A percentile compares a stretch with the other conserved stretches of the same genome.
phyloP scores from a whole-genome alignment of 2,329 filamentous ascomycete genomes.

The Bipolaris bicolor region DNA sequence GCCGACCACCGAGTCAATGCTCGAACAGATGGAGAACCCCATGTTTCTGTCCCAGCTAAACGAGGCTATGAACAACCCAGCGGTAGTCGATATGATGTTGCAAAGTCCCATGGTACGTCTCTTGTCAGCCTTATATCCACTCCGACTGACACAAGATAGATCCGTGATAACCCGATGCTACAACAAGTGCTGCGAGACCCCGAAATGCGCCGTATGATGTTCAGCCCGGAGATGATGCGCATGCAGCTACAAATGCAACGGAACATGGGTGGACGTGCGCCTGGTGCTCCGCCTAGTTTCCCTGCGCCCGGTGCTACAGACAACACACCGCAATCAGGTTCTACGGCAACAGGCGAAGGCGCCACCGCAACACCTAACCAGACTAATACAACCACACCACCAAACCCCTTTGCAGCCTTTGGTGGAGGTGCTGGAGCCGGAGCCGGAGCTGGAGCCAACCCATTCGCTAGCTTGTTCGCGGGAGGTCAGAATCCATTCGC shows the following conservation, averaged over 20 bases:
- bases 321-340: slow-evolving; percentile 64
- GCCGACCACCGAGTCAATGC: slow-evolving; percentile 78
- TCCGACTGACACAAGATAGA: slow-evolving; percentile 47
- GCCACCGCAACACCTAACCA: slow-evolving; percentile 49
- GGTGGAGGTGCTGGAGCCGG: slow-evolving; percentile 36
- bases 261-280: slow-evolving; percentile 57
- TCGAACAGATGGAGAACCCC: slow-evolving; percentile 86
- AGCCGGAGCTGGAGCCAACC: slow-evolving; percentile 53
- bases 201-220: slow-evolving; percentile 89
- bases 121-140: not conserved
- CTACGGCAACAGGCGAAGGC: slow-evolving; percentile 33
- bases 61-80: slow-evolving; percentile 94
- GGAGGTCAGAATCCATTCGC: slow-evolving; percentile 46
- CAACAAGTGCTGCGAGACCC: slow-evolving; percentile 88
- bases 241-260: slow-evolving; percentile 84
- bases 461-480: slow-evolving; percentile 66
- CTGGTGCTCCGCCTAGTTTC: slow-evolving; percentile 65
- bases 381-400: slow-evolving; percentile 40
- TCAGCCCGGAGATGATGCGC: slow-evolving; percentile 82
- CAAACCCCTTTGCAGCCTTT: slow-evolving; percentile 57
- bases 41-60: slow-evolving; percentile 87
- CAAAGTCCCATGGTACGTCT: slow-evolving; percentile 60
- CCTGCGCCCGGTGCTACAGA: slow-evolving; percentile 92
- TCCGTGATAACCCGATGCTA: slow-evolving; percentile 87
- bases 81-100: slow-evolving; percentile 81